A percentile compares a stretch with the other conserved stretches of the same genome.
Conservation (phyloP, 257 asterid genomes). For the Echium plantagineum region DNA sequence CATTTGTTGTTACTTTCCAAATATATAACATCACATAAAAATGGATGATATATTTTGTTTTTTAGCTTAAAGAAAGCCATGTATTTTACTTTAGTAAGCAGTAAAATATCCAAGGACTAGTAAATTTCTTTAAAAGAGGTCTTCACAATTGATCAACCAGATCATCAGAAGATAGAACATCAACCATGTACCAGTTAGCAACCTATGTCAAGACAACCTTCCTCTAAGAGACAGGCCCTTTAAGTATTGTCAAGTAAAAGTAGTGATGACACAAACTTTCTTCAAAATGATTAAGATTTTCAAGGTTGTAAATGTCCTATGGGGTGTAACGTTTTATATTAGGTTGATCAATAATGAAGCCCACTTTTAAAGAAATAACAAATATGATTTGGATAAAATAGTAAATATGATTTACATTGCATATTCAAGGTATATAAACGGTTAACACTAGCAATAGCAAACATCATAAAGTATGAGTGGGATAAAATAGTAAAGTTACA, state of each 20-base stretch:
- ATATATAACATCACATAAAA: neutral
- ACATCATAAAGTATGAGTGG: neutral
- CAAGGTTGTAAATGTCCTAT: no score
- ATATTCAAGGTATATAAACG: neutral
- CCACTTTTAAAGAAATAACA: no score
- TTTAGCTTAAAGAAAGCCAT: no score
- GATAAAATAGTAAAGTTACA: conserved; percentile 1
- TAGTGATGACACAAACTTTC: neutral
- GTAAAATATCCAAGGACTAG: no score
- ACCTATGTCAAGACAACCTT: neutral
- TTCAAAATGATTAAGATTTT: neutral
- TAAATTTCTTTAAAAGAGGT: neutral
- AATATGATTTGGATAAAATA: no score
- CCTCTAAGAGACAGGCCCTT: neutral
- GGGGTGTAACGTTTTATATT: no score
- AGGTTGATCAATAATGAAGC: no score
- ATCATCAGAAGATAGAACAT: neutral
- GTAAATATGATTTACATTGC: neutral
- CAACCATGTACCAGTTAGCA: neutral
- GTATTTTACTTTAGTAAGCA: no score
- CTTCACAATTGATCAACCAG: neutral
- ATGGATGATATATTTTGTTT: neutral
- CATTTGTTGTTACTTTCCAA: neutral
- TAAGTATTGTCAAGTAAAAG: neutral
- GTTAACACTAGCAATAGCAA: neutral